phyloP scores from a whole-genome alignment of 2,329 filamentous ascomycete genomes.

The Alternaria burnsii region DNA sequence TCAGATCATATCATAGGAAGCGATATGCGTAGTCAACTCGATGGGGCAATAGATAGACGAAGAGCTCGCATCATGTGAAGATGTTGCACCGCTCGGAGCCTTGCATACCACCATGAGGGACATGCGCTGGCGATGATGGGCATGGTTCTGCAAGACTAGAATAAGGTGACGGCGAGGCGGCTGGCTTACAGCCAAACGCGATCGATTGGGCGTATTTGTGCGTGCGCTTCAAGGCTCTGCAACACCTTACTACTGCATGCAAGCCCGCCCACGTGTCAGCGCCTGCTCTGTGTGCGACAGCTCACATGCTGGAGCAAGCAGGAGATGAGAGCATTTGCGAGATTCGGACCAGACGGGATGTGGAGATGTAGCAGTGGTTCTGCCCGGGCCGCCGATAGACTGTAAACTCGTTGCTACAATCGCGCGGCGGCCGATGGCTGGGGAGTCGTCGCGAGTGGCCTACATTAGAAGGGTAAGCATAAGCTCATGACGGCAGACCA shows the following conservation, averaged over 20 bases:
- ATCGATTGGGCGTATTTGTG: slow-evolving; percentile 10
- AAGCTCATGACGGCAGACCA: slow-evolving; percentile 9
- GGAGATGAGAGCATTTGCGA: slow-evolving; percentile 3
- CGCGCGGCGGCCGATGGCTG: background rate
- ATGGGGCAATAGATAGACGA: slow-evolving; percentile 24
- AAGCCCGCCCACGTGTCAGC: slow-evolving; percentile 30
- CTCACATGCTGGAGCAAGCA: slow-evolving; percentile 8
- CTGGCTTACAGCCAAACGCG: slow-evolving; percentile 22
- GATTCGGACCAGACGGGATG: slow-evolving; percentile 3
- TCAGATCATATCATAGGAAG: slow-evolving; percentile 2
- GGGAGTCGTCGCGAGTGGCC: background rate
- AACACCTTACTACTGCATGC: slow-evolving; percentile 25
- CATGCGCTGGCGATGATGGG: slow-evolving; percentile 20
- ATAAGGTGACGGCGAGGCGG: slow-evolving; percentile 11
- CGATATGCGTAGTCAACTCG: slow-evolving; percentile 24
- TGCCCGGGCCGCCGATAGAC: slow-evolving; percentile 16
- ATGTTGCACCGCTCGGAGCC: slow-evolving; percentile 15
- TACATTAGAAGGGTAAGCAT: background rate
- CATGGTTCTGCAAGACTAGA: slow-evolving; percentile 16
- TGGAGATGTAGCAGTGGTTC: slow-evolving; percentile 13
- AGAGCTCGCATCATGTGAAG: slow-evolving; percentile 20
- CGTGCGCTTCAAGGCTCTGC: slow-evolving; percentile 20
- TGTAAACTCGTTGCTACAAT: slow-evolving; percentile 3
- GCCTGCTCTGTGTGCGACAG: slow-evolving; percentile 19
- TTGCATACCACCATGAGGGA: slow-evolving; percentile 16